A percentile compares a stretch with the other conserved stretches of the same genome.
Evolutionary conservation across 164 flowering plant species (phyloP).

Genomic region (Buxus sempervirens): DNA sequence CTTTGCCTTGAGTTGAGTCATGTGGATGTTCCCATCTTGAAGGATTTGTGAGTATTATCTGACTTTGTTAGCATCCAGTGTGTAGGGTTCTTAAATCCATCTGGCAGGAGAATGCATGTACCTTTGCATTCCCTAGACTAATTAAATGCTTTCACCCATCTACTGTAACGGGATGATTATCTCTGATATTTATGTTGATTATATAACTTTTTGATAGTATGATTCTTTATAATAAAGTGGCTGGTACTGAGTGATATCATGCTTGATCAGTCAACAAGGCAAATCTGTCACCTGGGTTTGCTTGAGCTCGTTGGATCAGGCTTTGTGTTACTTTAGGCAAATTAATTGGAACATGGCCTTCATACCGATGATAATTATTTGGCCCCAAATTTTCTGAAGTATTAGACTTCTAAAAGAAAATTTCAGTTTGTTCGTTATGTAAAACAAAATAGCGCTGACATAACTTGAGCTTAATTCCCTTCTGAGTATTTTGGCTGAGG

Average conservation of each 20-base stretch:
- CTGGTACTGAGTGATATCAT: no score
- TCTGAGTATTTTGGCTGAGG: not conserved
- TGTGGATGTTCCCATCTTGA: slow-evolving; percentile 76
- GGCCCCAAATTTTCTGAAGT: no score
- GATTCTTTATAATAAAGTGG: no score
- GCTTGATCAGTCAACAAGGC: not conserved
- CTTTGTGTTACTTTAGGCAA: no score
- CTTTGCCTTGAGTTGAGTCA: slow-evolving; percentile 98
- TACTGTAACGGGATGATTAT: not conserved
- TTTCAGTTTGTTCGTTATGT: not conserved
- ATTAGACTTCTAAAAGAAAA: not conserved
- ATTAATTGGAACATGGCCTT: no score
- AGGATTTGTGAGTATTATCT: slow-evolving; percentile 69
- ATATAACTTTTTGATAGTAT: no score
- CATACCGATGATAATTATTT: no score
- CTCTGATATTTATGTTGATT: not conserved
- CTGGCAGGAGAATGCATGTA: not conserved
- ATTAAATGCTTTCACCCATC: not conserved
- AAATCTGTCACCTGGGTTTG: not conserved
- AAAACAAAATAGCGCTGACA: not conserved
- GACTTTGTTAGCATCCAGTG: not conserved
- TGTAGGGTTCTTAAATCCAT: not conserved
- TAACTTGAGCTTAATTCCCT: not conserved
- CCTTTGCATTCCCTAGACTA: not conserved
- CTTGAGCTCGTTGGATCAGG: no score